Conservation (phyloP, 2,329 filamentous ascomycete genomes). For the Aspergillus versicolor region DNA sequence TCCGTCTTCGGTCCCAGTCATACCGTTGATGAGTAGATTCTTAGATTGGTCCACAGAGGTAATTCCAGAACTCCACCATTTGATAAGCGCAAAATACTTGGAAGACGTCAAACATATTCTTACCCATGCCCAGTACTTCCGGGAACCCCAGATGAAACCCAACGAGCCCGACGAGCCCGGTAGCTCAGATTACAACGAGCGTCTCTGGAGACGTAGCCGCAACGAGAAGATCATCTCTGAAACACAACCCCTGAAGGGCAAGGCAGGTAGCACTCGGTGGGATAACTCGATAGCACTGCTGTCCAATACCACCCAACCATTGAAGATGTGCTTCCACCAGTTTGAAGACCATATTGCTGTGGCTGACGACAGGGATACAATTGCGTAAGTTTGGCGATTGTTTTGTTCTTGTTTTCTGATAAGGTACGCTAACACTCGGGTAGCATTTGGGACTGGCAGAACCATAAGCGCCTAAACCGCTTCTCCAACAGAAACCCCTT, state of each 20-base stretch:
- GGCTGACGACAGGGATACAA: conserved; percentile 86
- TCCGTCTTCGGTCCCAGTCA: conserved; percentile 56
- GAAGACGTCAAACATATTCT: conserved; percentile 24
- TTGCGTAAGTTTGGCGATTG: conserved; percentile 52
- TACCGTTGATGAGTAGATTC: conserved; percentile 81
- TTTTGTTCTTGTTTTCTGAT: neutral
- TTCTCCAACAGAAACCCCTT: conserved; percentile 95
- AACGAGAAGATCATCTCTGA: conserved; percentile 91
- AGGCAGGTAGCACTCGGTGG: conserved; percentile 83
- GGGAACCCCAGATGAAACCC: conserved; percentile 96
- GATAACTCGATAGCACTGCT: conserved; percentile 78
- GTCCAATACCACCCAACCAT: conserved; percentile 84
- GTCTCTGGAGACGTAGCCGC: conserved; percentile 85
- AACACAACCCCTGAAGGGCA: conserved; percentile 89
- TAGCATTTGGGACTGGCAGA: conserved; percentile 89
- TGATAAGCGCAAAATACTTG: conserved; percentile 12
- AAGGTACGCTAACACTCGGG: conserved; percentile 5
- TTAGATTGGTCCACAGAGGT: conserved; percentile 90
- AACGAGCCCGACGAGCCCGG: conserved; percentile 95
- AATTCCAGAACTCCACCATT: conserved; percentile 25
- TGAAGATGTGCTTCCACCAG: conserved; percentile 94
- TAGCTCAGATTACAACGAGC: conserved; percentile 92
- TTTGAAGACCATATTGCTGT: conserved; percentile 96
- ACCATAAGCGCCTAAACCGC: conserved; percentile 68
- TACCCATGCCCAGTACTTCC: conserved; percentile 68